These are phyloP conservation scores for Rhizophagus sp. DNA, from an alignment of 192 early-diverging fungal species.

Conservation along the genomic window DNA sequence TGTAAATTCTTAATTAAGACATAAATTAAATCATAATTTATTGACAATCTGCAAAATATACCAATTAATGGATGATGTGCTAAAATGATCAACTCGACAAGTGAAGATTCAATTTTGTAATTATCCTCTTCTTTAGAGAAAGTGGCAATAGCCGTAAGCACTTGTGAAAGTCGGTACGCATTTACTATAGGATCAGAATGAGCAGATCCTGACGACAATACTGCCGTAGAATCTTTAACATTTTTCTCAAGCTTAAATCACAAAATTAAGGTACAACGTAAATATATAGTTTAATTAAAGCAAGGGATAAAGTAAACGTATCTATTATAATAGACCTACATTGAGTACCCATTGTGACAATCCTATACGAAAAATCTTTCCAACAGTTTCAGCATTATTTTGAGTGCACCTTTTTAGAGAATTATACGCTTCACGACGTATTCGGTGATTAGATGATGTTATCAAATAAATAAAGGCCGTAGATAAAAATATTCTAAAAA, in stretches of 20 bases:
- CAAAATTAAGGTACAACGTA: constrained; percentile 2
- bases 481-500: constrained; percentile 40
- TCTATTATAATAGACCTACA: constrained; percentile 32
- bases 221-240: constrained; percentile 51
- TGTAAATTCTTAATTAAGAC: constrained; percentile 1
- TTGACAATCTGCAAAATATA: constrained; percentile 7
- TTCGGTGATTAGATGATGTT: constrained; percentile 45
- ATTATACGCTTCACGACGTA: constrained; percentile 48
- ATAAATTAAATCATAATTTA: constrained; percentile 11
- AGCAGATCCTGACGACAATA: constrained; percentile 31
- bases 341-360: constrained; percentile 50
- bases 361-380: constrained; percentile 41
- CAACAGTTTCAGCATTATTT: constrained; percentile 36
- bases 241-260: constrained; percentile 42
- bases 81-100: constrained; percentile 49
- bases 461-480: constrained; percentile 59
- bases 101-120: constrained; percentile 38
- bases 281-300: not conserved
- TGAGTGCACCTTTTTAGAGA: constrained; percentile 37
- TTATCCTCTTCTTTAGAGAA: constrained; percentile 38
- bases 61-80: constrained; percentile 55
- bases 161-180: constrained; percentile 51
- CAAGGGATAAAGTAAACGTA: not conserved
- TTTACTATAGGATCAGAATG: constrained; percentile 37
- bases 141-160: constrained; percentile 51